Evolutionary conservation across 805 yeast genomes (phyloP), one percentile per base, ranked within the genome.

Genomic region (Metschnikowia arizonensis): DNA sequence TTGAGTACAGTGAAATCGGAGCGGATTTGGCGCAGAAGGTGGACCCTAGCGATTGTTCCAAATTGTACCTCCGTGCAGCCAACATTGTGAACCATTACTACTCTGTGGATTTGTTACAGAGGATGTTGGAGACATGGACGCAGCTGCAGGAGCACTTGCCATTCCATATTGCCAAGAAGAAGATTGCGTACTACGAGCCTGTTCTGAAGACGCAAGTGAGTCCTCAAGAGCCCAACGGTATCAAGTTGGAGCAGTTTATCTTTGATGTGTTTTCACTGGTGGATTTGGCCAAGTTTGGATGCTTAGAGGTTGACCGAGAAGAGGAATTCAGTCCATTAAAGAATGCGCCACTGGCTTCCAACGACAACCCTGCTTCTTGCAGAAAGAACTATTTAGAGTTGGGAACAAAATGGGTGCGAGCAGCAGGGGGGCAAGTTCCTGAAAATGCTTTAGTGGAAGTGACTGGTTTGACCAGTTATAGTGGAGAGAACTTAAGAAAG

Each of bases 31-130:
- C 91, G 18, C 79, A 79, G 57, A 81, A 79, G 49, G 66, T 66
- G 23, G 93, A 85, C 51, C 74, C 76, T 1, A 63, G 74, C 21
- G 85, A 82, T 14, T 26, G 54, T 5, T 41, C 56, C 38, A 71
- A 83, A 49, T 74, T 93, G 48, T 77, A 77, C 52, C 77, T 88
- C 55, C 78, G 98, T 55, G 97, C 98, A 3, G 99, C 97, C 21
- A 93, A 93, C 66, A 93, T 93, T 52, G 99, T 93, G 45, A 93
- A 93, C 63, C 99, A 93, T 66, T 93, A 90, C 66, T 93, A 91
- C 66, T 83, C 90, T 3, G 87, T 87, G 37, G 83, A 77, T n/a
- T 78, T 89, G 57, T 70, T 93, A 57, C 64, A 67, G 23, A 53
- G 67, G 26, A 72, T 72, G 66, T 72, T 89, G 49, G 83, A 85